Evolutionary conservation across 768 basidiomycete species (phyloP), one percentile per base, ranked within the genome.

Genomic region (Boletus sp.): DNA sequence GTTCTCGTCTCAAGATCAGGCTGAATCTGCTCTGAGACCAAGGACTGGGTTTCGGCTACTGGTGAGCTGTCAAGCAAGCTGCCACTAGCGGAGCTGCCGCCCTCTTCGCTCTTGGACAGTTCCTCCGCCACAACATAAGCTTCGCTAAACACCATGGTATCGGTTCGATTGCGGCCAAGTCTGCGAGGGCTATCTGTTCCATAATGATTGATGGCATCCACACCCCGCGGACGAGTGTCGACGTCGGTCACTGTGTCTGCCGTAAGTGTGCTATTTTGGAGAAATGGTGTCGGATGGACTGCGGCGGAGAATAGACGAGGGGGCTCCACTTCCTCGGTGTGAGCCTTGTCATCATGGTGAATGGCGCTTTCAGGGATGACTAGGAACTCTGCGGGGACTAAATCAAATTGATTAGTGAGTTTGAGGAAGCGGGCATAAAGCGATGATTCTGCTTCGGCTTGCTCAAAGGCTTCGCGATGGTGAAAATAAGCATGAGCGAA

Each of bases 401-500:
- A 78, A 57, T 88, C 85, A 74, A 89, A 95, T 67, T 84, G 84
- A 57, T 81, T 78, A 8, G 89, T 89, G 56, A 96, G 83, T 11
- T 87, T 87, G 54, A 94, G 81, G 77, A 96, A 96, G 64, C 94
- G 88, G 36, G 89, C 87, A 67, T 96, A 95, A 3, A 97, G 78
- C 0, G 90, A 90, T 7, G 89, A 92, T 73, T 97, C 94, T 7
- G 86, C 91, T 74, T 95, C 93, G 32, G 89, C 89, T 68, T 92
- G 89, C 63, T 92, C 89, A 69, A 96, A 96, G 1, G 85, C 84
- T 68, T 94, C 94, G 60, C 92, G 87, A 72, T 96, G 94, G 70
- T 94, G 92, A 75, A 89, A 95, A 77, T 94, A 98, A 2, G 94
- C 94, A 72, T 99, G 96, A 0, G 92, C 92, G 68, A 99, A 98